Evolutionary conservation across 352 stramenopile species (phyloP).

Genomic region (Aphanomyces astaci): DNA sequence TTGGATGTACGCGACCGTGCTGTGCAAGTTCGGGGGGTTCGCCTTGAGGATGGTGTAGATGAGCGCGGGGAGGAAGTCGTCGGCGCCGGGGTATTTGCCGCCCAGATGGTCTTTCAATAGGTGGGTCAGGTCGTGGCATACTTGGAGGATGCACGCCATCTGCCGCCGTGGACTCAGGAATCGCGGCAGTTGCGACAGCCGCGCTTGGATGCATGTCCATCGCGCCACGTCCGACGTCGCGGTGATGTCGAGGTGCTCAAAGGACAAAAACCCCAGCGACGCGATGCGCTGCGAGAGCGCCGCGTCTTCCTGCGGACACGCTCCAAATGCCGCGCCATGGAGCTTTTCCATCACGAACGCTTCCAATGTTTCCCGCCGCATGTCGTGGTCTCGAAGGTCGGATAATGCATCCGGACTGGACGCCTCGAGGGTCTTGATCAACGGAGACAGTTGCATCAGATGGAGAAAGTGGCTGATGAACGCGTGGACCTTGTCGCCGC

Average conservation of each 20-base stretch:
- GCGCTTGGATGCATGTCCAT: constrained; percentile 38
- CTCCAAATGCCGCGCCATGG: constrained; percentile 51
- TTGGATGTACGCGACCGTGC: constrained; percentile 81
- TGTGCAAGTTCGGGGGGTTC: constrained; percentile 77
- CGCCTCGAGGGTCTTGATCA: constrained; percentile 54
- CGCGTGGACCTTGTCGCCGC: constrained; percentile 45
- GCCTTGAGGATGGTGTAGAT: constrained; percentile 85
- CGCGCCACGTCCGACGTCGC: constrained; percentile 27
- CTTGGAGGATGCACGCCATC: constrained; percentile 66
- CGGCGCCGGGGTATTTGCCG: constrained; percentile 67
- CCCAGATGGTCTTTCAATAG: constrained; percentile 44
- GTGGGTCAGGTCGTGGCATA: constrained; percentile 64
- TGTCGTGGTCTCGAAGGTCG: constrained; percentile 28
- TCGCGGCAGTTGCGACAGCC: constrained; percentile 39
- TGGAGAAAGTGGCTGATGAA: constrained; percentile 45
- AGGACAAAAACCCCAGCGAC: constrained; percentile 71
- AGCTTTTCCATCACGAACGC: constrained; percentile 89
- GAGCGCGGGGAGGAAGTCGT: constrained; percentile 88
- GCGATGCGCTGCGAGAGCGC: constrained; percentile 50
- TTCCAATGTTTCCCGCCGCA: constrained; percentile 54
- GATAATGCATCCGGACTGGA: constrained; percentile 29
- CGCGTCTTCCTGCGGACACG: constrained; percentile 42
- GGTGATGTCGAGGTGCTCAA: constrained; percentile 81
- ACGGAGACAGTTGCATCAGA: constrained; percentile 11
- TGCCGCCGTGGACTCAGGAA: constrained; percentile 76